Conservation (phyloP, 345 rosid genomes). For the Triadica sebifera region DNA sequence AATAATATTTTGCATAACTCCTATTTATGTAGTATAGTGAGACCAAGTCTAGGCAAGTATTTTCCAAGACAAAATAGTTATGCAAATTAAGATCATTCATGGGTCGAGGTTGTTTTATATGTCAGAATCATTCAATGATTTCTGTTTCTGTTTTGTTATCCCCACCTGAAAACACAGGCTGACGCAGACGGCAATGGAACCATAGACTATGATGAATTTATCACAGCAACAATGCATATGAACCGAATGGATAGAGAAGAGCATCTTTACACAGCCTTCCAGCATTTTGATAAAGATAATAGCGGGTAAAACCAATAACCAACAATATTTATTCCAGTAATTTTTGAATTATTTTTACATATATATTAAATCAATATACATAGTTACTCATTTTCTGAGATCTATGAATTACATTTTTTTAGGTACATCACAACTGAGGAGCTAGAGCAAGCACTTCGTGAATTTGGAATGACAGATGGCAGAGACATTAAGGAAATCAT, state of each 20-base stretch:
- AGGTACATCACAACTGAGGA: conserved; percentile 84
- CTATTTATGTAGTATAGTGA: too few species aligned
- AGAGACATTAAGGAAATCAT: conserved; percentile 72
- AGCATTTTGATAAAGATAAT: conserved; percentile 76
- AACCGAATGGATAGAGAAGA: conserved; percentile 75
- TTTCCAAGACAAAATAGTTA: too few species aligned
- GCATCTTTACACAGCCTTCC: conserved; percentile 77
- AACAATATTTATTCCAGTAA: too few species aligned
- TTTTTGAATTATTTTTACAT: too few species aligned
- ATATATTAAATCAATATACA: too few species aligned
- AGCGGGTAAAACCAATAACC: conserved; percentile 56
- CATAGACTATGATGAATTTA: conserved; percentile 75
- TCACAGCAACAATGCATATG: conserved; percentile 81
- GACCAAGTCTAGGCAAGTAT: too few species aligned
- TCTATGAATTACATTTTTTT: background rate
- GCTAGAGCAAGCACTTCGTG: conserved; percentile 85
- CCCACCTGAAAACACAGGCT: conserved; percentile 41
- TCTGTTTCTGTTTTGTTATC: background rate
- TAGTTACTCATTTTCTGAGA: background rate
- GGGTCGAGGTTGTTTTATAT: too few species aligned
- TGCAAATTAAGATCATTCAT: too few species aligned
- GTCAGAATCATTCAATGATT: too few species aligned
- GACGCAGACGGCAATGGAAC: conserved; percentile 86
- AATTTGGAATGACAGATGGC: conserved; percentile 76
- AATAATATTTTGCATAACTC: too few species aligned